Evolutionary conservation across 2,329 filamentous ascomycete species (phyloP), one percentile per base, ranked within the genome.

Genomic region (Nigrograna mackinnonii): DNA sequence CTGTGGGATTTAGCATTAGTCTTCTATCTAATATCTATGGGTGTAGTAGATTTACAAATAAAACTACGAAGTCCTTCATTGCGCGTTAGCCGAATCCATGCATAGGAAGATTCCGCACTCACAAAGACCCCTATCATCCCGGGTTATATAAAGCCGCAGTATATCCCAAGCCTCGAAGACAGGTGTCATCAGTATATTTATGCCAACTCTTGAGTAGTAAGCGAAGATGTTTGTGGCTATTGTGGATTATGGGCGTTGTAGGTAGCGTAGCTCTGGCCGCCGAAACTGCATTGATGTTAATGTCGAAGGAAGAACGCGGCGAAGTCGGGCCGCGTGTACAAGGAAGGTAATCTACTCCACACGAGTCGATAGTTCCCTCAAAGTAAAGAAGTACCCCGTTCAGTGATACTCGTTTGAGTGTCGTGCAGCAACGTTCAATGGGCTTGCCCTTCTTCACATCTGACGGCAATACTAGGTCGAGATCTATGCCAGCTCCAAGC

Each of bases 121-220:
- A n/a, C n/a, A n/a, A n/a, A n/a, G n/a, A n/a, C n/a, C n/a, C n/a
- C n/a, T n/a, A n/a, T n/a, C n/a, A n/a, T n/a, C n/a, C n/a, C n/a
- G n/a, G n/a, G n/a, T n/a, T n/a, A n/a, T n/a, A n/a, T n/a, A n/a
- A n/a, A n/a, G n/a, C n/a, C n/a, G n/a, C n/a, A n/a, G n/a, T n/a
- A n/a, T n/a, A n/a, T n/a, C n/a, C n/a, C n/a, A n/a, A n/a, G n/a
- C n/a, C n/a, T n/a, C n/a, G n/a, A n/a, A n/a, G n/a, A n/a, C n/a
- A n/a, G n/a, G n/a, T n/a, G n/a, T n/a, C n/a, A n/a, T n/a, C n/a
- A n/a, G 3, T 55, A 42, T 67, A 68, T 40, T 69, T 62, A 22
- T 59, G 52, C 62, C 66, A 68, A 14, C 62, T 54, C 24, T 69
- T 64, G 9, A 69, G 57, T 19, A 69, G 53, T 5, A 69, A 51